Evolutionary conservation across 1,284 basidiomycete species (phyloP), one percentile per base, ranked within the genome.

Genomic region (Earliella scabrosa): DNA sequence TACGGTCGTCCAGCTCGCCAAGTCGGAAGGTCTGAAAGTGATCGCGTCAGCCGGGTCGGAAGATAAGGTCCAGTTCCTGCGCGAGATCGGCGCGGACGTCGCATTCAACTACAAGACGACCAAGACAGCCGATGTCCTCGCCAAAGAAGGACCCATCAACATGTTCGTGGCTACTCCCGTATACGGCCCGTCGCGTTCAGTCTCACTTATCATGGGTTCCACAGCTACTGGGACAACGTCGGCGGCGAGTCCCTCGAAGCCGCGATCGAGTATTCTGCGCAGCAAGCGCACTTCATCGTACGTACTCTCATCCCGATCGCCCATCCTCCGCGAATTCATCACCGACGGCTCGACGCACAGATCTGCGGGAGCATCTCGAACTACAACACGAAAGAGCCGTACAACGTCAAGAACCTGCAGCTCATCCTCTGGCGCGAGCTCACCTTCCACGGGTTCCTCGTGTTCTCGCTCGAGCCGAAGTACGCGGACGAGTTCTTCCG

Each of bases 101-200:
- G 83, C 79, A 0, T 83, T 92, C 73, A 90, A 92, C 72, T 92
- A 92, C 75, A 92, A 91, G 73, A 80, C 73, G 0, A 71, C 71
- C 13, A 70, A 70, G 40, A 81, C 80, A 11, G 72, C 71, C 32
- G 75, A 81, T 29, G 77, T 85, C 1, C 77, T 90, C 60, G 73
- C 77, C 59, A 78, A 80, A 63, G 76, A 86, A 45, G 85, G 86
- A 0, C 75, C 80, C 11, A 77, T 86, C 56, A 77, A 78, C 65
- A 73, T 80, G 79, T 82, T 71, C 13, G 65, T 59, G 29, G 13
- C 29, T 7, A 31, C 29, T 31, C n/a, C n/a, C n/a, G n/a, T n/a
- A n/a, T n/a, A n/a, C n/a, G n/a, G n/a, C n/a, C n/a, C n/a, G n/a
- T n/a, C n/a, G n/a, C n/a, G n/a, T n/a, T n/a, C n/a, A n/a, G n/a